phyloP scores from a whole-genome alignment of 768 basidiomycete species.

The Tephrocybe sp. region DNA sequence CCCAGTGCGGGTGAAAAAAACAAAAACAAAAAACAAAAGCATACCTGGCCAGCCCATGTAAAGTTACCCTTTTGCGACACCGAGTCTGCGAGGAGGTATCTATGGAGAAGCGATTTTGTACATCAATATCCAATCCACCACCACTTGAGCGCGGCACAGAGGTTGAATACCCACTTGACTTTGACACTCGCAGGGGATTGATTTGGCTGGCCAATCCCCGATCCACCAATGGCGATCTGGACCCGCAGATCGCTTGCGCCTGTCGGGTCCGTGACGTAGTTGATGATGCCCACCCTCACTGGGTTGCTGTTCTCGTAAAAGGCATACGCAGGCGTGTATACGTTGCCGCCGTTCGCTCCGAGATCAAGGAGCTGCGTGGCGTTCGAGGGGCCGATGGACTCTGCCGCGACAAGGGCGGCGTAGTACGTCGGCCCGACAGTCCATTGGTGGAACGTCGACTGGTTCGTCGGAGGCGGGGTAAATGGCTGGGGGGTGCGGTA shows the following conservation, averaged over 20 bases:
- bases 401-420: constrained; percentile 67
- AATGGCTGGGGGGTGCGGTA: constrained; percentile 51
- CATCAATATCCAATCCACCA: neutral
- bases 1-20: too few species aligned
- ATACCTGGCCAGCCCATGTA: constrained; percentile 62
- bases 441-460: constrained; percentile 66
- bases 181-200: constrained; percentile 45
- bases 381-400: constrained; percentile 64
- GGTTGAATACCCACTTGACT: constrained; percentile 64
- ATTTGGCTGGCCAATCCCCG: constrained; percentile 33
- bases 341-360: constrained; percentile 45
- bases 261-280: constrained; percentile 62
- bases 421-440: constrained; percentile 79
- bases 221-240: constrained; percentile 48
- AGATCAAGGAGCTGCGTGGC: constrained; percentile 67
- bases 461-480: constrained; percentile 56
- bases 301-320: constrained; percentile 72
- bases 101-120: constrained; percentile 16
- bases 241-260: constrained; percentile 58
- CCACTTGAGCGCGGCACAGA: too few species aligned
- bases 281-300: constrained; percentile 66
- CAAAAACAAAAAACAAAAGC: constrained; percentile 1
- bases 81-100: constrained; percentile 51
- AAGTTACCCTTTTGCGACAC: constrained; percentile 57
- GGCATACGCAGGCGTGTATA: constrained; percentile 65